Evolutionary conservation across 2,329 filamentous ascomycete species (phyloP), one percentile per base, ranked within the genome.

Genomic region (Bisporella sp.): DNA sequence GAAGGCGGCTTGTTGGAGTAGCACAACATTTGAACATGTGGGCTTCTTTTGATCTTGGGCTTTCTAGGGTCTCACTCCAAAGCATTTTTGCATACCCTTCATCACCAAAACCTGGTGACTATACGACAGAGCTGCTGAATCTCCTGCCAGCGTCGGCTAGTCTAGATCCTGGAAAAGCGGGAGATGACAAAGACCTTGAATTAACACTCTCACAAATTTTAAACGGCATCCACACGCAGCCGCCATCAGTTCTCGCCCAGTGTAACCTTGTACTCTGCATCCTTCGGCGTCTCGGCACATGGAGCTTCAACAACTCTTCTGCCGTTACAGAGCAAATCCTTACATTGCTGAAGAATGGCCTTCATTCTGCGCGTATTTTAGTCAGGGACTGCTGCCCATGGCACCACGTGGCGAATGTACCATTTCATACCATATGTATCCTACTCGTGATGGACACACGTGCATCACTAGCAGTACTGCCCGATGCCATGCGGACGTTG

Each of bases 401-500:
- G 51, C 47, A 45, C 8, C 51, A 55, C 11, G 42, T 55, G n/a
- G 53, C 53, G 12, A 55, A 51, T 31, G 35, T 55, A 5, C 47
- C 53, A 2, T 55, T 55, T 33, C 53, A 55, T 28, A 49, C 49
- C 6, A 44, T 55, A 4, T 54, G 51, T 29, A 48, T 49, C 8
- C 48, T 55, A 3, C 53, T 55, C 7, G 51, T 50, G 3, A 54
- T 55, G 4, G 53, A 55, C 21, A 55, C 13, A 7, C 44, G 42
- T 13, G 28, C 30, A 6, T 50, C 52, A 6, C 21, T 53, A n/a
- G 33, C 43, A 11, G 37, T 41, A 47, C 30, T 54, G 1, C 28
- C 13, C 7, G 50, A 53, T 21, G 52, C 50, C 1, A 54, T 53
- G 40, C 33, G 46, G 9, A 53, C 52, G 5, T 39, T 54, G 6